These are phyloP conservation scores for Prinsepia uniflora DNA, from an alignment of 306 rosid species.

Conservation along the genomic window DNA sequence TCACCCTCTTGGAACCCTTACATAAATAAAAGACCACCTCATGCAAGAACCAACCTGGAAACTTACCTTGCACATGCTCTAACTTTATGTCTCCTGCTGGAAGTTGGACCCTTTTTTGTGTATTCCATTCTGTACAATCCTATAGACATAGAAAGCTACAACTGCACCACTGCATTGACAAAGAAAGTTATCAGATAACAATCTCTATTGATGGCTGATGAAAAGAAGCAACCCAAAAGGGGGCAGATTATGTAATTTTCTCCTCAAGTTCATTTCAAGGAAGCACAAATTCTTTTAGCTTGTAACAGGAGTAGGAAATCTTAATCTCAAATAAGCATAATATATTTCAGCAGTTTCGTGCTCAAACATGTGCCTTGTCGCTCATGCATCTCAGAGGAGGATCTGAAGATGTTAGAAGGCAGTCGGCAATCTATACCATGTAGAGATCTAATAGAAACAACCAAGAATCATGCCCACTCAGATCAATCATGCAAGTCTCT, in stretches of 20 bases:
- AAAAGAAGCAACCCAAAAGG: neutral
- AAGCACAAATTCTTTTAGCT: neutral
- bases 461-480: neutral
- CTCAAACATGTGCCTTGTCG: neutral
- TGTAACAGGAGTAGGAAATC: neutral
- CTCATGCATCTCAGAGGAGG: neutral
- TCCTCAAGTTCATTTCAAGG: conserved; percentile 2
- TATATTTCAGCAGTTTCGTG: neutral
- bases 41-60: neutral
- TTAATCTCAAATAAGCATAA: neutral
- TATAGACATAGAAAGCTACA: conserved; percentile 62
- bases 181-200: conserved; percentile 16
- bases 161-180: conserved; percentile 63
- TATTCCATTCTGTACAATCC: conserved; percentile 43
- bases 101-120: conserved; percentile 38
- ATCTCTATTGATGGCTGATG: neutral
- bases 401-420: neutral
- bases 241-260: neutral
- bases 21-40: neutral
- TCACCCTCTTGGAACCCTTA: neutral
- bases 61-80: conserved; percentile 39
- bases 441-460: neutral
- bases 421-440: neutral
- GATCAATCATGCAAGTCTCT: neutral
- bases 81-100: conserved; percentile 41